Evolutionary conservation across 257 asterid species (phyloP).

Genomic region (Nicotiana tabacum): DNA sequence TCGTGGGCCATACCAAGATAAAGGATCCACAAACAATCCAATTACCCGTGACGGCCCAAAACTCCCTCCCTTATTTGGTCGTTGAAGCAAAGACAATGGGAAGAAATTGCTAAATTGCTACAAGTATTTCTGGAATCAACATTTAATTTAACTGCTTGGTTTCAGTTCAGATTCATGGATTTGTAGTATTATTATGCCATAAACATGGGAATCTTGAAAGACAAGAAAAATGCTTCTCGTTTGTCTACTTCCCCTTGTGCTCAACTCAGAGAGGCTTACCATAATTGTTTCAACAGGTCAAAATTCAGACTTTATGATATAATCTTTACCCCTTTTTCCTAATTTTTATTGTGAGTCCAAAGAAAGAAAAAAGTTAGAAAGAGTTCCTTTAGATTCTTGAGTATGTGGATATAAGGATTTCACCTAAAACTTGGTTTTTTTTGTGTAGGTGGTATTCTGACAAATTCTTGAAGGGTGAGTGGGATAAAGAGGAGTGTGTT

Average conservation of each 20-base stretch:
- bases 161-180: not conserved
- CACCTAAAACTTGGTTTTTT: conserved; percentile 7
- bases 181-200: not conserved
- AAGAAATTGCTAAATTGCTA: not conserved
- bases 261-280: conserved; percentile 62
- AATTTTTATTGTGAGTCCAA: not conserved
- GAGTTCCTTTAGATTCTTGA: not conserved
- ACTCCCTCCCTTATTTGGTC: not conserved
- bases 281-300: conserved; percentile 84
- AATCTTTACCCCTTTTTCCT: not conserved
- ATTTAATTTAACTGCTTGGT: not conserved
- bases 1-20: too few species aligned
- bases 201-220: conserved; percentile 54
- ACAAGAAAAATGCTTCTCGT: conserved; percentile 37
- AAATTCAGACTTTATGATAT: not conserved
- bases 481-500: conserved; percentile 72
- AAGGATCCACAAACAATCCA: too few species aligned
- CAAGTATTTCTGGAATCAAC: not conserved
- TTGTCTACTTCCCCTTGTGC: conserved; percentile 80
- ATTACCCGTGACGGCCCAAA: not conserved
- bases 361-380: not conserved
- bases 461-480: conserved; percentile 85
- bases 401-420: not conserved
- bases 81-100: not conserved
- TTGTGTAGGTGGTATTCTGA: conserved; percentile 73